These are phyloP conservation scores for Colletotrichum higginsianum DNA, from an alignment of 2,329 filamentous ascomycete genomes.

Conservation along the genomic window DNA sequence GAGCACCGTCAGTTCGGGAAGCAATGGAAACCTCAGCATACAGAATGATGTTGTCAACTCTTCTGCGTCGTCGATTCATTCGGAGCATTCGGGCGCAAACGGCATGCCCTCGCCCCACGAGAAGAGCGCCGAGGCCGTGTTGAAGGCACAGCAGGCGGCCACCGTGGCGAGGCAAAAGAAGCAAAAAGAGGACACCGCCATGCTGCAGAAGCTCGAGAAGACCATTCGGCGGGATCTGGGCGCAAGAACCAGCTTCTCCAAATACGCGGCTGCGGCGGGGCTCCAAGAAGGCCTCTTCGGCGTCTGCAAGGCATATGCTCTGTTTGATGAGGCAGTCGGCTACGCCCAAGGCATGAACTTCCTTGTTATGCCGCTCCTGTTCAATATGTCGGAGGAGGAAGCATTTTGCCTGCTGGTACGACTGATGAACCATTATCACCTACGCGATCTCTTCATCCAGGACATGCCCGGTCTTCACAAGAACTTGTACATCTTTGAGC, in stretches of 20 bases:
- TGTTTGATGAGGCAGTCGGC: conserved; percentile 94
- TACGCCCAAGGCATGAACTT: conserved; percentile 99
- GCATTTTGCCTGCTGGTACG: conserved; percentile 94
- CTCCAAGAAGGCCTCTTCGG: conserved; percentile 95
- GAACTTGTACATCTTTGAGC: conserved; percentile 94
- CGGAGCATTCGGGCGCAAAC: conserved; percentile 77
- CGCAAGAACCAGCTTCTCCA: conserved; percentile 94
- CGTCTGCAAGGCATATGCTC: conserved; percentile 96
- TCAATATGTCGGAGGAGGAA: conserved; percentile 99
- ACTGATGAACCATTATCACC: conserved; percentile 95
- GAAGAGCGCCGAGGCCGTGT: conserved; percentile 73
- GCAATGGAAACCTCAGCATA: conserved; percentile 68
- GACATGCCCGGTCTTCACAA: conserved; percentile 98
- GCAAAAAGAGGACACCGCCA: conserved; percentile 81
- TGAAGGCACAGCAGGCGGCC: conserved; percentile 75
- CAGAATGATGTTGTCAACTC: conserved; percentile 80
- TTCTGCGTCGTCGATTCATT: conserved; percentile 88
- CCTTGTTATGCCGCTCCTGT: conserved; percentile 93
- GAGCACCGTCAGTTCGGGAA: conserved; percentile 65
- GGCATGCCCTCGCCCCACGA: conserved; percentile 70
- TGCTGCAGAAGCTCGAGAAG: conserved; percentile 89
- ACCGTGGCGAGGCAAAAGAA: conserved; percentile 82
- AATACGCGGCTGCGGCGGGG: conserved; percentile 91
- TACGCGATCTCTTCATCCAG: conserved; percentile 92
- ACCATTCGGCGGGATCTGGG: conserved; percentile 92